phyloP scores from a whole-genome alignment of 2,329 filamentous ascomycete genomes.

The Claviceps lovelessii region DNA sequence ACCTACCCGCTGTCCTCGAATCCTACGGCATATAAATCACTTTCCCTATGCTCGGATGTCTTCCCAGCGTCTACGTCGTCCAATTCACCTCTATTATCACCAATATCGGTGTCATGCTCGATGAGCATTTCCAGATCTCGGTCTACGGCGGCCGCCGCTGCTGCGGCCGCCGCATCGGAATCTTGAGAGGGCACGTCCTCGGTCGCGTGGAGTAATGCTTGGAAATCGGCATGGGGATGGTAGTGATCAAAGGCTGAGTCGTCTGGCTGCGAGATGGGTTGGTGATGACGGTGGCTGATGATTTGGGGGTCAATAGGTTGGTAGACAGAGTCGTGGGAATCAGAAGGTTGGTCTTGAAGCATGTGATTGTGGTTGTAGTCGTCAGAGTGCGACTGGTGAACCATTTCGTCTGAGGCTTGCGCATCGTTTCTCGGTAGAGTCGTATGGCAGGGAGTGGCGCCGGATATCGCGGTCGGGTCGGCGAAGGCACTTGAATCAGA shows the following conservation, averaged over 20 bases:
- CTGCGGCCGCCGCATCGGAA: conserved; percentile 6
- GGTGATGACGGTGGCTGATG: conserved; percentile 26
- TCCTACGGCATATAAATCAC: conserved; percentile 15
- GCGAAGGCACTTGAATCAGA: conserved; percentile 28
- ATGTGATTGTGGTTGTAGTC: conserved; percentile 20
- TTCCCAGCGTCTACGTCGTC: conserved; percentile 9
- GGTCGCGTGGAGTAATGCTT: conserved; percentile 36
- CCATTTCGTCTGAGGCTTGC: neutral
- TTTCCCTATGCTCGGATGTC: conserved; percentile 11
- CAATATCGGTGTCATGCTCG: conserved; percentile 27
- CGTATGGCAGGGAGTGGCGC: conserved; percentile 12
- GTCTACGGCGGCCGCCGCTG: conserved; percentile 27
- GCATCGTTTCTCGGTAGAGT: neutral
- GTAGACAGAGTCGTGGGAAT: conserved; percentile 18
- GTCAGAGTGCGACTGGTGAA: conserved; percentile 8
- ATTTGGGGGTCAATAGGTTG: conserved; percentile 48
- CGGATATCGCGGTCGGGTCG: conserved; percentile 34
- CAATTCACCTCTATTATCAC: conserved; percentile 19
- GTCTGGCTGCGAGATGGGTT: conserved; percentile 8
- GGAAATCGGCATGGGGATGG: conserved; percentile 34
- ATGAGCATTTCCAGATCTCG: conserved; percentile 39
- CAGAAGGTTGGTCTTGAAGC: conserved; percentile 17
- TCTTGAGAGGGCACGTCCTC: conserved; percentile 21
- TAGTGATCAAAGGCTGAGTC: conserved; percentile 27
- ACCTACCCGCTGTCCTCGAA: conserved; percentile 12